A percentile compares a stretch with the other conserved stretches of the same genome.
Evolutionary conservation across 352 stramenopile genomes (phyloP).

Genomic region (Phytopythium sindhum): DNA sequence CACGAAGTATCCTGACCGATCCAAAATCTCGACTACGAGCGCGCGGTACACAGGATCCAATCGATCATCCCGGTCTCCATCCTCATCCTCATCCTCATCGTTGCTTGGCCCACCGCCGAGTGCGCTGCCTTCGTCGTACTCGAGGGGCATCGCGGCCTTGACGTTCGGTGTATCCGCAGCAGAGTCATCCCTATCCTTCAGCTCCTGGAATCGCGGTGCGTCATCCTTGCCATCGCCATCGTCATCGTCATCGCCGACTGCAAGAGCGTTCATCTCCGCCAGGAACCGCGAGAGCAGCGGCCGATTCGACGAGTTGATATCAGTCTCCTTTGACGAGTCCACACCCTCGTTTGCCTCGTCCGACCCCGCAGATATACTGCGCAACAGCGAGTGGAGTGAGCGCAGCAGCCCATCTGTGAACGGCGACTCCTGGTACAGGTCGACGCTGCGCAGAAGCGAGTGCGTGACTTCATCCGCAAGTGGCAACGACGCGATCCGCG

Average conservation of each 20-base stretch:
- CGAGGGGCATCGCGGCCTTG: constrained; percentile 70
- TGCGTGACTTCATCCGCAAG: constrained; percentile 73
- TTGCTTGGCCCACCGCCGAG: constrained; percentile 9
- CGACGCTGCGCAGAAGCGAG: constrained; percentile 67
- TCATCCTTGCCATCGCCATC: constrained; percentile 20
- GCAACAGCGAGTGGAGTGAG: constrained; percentile 59
- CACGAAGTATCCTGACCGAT: constrained; percentile 75
- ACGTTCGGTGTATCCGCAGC: constrained; percentile 18
- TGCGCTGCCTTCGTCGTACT: constrained; percentile 40
- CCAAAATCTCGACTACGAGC: constrained; percentile 69
- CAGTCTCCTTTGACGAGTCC: background rate
- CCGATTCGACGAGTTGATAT: background rate
- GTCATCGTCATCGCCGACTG: constrained; percentile 26
- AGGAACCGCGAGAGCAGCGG: constrained; percentile 52
- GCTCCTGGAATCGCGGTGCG: constrained; percentile 12
- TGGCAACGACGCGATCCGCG: constrained; percentile 59
- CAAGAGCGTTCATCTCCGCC: constrained; percentile 58
- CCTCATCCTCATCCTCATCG: constrained; percentile 19
- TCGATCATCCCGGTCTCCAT: constrained; percentile 14
- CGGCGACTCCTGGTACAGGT: constrained; percentile 69
- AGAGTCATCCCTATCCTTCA: constrained; percentile 9
- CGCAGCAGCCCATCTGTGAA: constrained; percentile 45
- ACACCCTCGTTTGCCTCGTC: constrained; percentile 11
- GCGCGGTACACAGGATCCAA: constrained; percentile 32
- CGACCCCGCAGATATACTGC: constrained; percentile 31